These are phyloP conservation scores for Phlegmacium glaucopus DNA, from an alignment of 768 basidiomycete genomes.

Conservation along the genomic window DNA sequence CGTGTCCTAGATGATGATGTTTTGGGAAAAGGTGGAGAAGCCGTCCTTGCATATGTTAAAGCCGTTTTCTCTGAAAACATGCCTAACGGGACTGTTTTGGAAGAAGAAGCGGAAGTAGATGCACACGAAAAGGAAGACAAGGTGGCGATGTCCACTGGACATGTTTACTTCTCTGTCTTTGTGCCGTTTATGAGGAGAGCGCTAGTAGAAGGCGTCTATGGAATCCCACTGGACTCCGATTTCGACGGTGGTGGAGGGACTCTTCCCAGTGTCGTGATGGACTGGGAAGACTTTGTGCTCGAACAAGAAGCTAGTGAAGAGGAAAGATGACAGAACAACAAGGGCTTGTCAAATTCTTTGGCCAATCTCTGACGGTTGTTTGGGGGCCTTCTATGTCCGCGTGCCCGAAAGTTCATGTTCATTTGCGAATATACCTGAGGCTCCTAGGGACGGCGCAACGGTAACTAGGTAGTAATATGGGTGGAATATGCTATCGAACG, in stretches of 20 bases:
- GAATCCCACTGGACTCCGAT: slow-evolving; percentile 26
- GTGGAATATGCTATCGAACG: no score
- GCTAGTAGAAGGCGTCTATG: slow-evolving; percentile 74
- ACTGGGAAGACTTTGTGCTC: slow-evolving; percentile 33
- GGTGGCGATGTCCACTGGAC: slow-evolving; percentile 44
- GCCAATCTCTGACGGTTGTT: no score
- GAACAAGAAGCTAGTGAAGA: slow-evolving; percentile 16
- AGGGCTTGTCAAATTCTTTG: not conserved
- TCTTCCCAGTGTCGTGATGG: slow-evolving; percentile 22
- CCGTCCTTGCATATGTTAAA: slow-evolving; percentile 44
- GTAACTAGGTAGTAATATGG: no score
- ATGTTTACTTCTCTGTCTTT: slow-evolving; percentile 57
- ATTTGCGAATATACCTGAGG: no score
- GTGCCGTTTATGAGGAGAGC: slow-evolving; percentile 72
- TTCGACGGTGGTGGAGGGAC: slow-evolving; percentile 17
- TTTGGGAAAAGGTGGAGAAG: slow-evolving; percentile 42
- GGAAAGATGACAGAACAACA: not conserved
- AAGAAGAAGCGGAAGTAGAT: slow-evolving; percentile 14
- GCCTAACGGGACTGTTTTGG: slow-evolving; percentile 8
- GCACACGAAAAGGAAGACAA: slow-evolving; percentile 23
- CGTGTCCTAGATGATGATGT: slow-evolving; percentile 45
- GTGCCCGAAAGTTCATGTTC: no score
- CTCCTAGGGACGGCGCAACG: no score
- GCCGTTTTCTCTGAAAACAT: slow-evolving; percentile 14
- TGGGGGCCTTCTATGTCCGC: no score